These are phyloP conservation scores for Rubia peregrina DNA, from an alignment of 305 asterid genomes.

Conservation along the genomic window DNA sequence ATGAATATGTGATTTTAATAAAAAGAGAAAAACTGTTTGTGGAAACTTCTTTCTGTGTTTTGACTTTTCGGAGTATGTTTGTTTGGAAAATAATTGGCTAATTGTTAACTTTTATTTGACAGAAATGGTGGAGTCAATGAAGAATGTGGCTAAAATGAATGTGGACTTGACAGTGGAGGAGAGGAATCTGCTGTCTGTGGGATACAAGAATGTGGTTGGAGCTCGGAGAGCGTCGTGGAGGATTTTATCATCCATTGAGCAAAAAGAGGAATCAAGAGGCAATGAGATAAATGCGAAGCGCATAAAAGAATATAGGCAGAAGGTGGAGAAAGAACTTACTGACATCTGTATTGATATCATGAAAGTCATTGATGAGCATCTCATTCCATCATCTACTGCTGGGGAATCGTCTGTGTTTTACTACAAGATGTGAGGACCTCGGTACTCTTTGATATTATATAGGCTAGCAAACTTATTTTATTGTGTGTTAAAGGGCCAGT, in stretches of 20 bases:
- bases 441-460: not conserved
- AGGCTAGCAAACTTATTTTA: not conserved
- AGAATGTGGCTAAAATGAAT: conserved; percentile 60
- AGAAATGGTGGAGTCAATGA: conserved; percentile 93
- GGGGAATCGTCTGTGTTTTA: conserved; percentile 84
- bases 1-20: not conserved
- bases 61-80: not conserved
- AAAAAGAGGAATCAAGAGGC: conserved; percentile 79
- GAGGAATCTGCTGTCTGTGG: conserved; percentile 81
- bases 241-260: conserved; percentile 77
- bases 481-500: not conserved
- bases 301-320: conserved; percentile 68
- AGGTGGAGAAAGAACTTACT: conserved; percentile 73
- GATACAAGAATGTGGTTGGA: conserved; percentile 82
- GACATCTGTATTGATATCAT: conserved; percentile 58
- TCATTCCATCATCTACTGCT: conserved; percentile 58
- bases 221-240: conserved; percentile 89
- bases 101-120: conserved; percentile 10
- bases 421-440: conserved; percentile 60
- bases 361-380: conserved; percentile 76
- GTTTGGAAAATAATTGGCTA: not conserved
- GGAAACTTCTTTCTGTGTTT: not conserved
- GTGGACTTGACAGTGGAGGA: conserved; percentile 85
- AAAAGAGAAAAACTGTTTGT: conserved; percentile 1
- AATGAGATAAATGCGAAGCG: conserved; percentile 70